Evolutionary conservation across 495 filamentous ascomycete species (phyloP).

Genomic region (Beverwykella pulmonaria): DNA sequence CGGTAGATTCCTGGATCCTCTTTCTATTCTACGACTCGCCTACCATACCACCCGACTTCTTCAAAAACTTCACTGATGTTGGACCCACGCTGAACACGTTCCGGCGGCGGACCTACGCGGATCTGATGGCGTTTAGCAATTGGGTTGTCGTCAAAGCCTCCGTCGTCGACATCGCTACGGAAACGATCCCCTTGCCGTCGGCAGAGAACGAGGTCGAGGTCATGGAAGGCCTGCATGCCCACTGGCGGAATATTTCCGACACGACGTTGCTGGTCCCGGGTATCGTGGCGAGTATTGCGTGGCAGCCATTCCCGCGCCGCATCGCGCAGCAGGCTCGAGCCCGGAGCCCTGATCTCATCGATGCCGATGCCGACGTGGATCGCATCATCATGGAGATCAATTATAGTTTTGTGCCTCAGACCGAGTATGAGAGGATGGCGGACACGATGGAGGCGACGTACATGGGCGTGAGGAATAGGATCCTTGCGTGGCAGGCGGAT

Average conservation of each 20-base stretch:
- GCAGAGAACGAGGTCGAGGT: constrained; percentile 47
- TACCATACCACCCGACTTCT: constrained; percentile 56
- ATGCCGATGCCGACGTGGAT: constrained; percentile 21
- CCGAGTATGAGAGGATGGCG: constrained; percentile 24
- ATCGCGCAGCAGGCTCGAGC: constrained; percentile 38
- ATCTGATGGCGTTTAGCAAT: constrained; percentile 48
- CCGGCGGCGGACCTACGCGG: constrained; percentile 57
- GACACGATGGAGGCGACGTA: constrained; percentile 43
- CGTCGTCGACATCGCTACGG: constrained; percentile 60
- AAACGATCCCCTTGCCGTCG: constrained; percentile 59
- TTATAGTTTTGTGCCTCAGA: constrained; percentile 14
- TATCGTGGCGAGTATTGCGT: constrained; percentile 57
- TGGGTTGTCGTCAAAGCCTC: constrained; percentile 42
- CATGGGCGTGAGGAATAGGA: constrained; percentile 43
- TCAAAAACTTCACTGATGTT: constrained; percentile 59
- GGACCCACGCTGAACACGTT: constrained; percentile 52
- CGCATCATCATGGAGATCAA: constrained; percentile 33
- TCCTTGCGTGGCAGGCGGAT: constrained; percentile 29
- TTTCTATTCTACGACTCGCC: constrained; percentile 66
- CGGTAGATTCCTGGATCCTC: constrained; percentile 59
- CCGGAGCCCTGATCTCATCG: constrained; percentile 19
- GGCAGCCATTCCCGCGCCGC: constrained; percentile 59
- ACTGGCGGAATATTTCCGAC: constrained; percentile 53
- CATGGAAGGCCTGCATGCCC: constrained; percentile 54
- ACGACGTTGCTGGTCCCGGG: constrained; percentile 51